Evolutionary conservation across 495 filamentous ascomycete genomes (phyloP).

Genomic region (Hyphodiscus hymeniophilus): DNA sequence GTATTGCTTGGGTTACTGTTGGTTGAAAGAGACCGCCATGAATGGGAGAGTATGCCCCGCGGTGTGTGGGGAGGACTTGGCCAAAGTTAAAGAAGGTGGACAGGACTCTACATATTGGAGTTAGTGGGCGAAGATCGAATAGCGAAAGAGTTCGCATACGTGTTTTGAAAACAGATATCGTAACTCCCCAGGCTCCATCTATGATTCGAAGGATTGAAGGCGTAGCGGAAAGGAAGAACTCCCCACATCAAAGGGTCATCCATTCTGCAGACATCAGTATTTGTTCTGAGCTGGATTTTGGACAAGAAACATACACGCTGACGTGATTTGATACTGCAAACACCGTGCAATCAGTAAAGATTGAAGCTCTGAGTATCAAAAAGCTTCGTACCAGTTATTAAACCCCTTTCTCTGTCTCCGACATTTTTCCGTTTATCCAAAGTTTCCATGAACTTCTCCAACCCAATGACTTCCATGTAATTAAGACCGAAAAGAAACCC

Average conservation of each 20-base stretch:
- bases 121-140: not conserved
- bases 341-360: not conserved
- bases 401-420: slow-evolving; percentile 59
- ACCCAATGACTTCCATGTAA: slow-evolving; percentile 55
- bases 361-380: not conserved
- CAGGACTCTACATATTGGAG: slow-evolving; percentile 35
- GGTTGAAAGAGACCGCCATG: slow-evolving; percentile 80
- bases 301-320: slow-evolving; percentile 69
- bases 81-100: slow-evolving; percentile 71
- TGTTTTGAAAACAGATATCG: slow-evolving; percentile 82
- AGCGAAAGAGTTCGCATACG: slow-evolving; percentile 28
- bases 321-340: slow-evolving; percentile 83
- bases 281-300: not conserved
- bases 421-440: slow-evolving; percentile 65
- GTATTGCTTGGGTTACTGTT: slow-evolving; percentile 76
- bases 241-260: slow-evolving; percentile 96
- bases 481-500: slow-evolving; percentile 42
- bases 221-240: slow-evolving; percentile 62
- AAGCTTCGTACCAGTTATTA: slow-evolving; percentile 65
- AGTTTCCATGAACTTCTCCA: slow-evolving; percentile 66
- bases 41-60: slow-evolving; percentile 57
- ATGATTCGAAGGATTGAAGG: slow-evolving; percentile 61
- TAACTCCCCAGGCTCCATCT: slow-evolving; percentile 85
- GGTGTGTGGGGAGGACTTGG: slow-evolving; percentile 84
- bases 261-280: slow-evolving; percentile 44